A percentile compares a stretch with the other conserved stretches of the same genome.
Conservation (phyloP, 1,284 basidiomycete species). For the Phenoliferia sp. region DNA sequence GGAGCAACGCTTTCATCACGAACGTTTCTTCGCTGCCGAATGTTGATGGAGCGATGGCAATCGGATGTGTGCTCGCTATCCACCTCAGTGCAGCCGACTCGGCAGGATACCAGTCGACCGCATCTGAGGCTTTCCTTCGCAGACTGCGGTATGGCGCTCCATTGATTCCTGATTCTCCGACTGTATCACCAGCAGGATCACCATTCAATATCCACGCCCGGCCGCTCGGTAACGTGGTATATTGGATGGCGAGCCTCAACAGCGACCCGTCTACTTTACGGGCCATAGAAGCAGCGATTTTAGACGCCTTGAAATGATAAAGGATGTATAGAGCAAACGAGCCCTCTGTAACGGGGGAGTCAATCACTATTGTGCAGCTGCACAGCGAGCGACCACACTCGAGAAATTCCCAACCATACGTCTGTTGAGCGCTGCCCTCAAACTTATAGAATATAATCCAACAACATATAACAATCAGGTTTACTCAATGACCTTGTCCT, state of each 20-base stretch:
- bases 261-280: constrained; percentile 47
- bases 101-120: constrained; percentile 68
- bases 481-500: too few species aligned
- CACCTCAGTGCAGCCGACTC: constrained; percentile 60
- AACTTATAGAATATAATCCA: too few species aligned
- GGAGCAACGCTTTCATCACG: constrained; percentile 69
- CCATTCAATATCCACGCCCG: constrained; percentile 75
- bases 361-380: too few species aligned
- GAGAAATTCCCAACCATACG: too few species aligned
- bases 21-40: constrained; percentile 54
- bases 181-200: constrained; percentile 20
- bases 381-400: too few species aligned
- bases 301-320: neutral
- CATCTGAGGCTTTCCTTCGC: constrained; percentile 57
- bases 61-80: constrained; percentile 83
- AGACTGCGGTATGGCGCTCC: constrained; percentile 16
- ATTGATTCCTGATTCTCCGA: neutral
- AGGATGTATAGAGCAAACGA: too few species aligned
- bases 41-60: constrained; percentile 76
- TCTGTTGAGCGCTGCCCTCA: too few species aligned
- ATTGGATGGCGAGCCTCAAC: constrained; percentile 90
- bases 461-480: too few species aligned
- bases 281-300: constrained; percentile 32
- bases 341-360: too few species aligned
- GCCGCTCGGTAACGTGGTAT: constrained; percentile 86